Evolutionary conservation across 345 rosid genomes (phyloP).

Genomic region (Geranium brycei): DNA sequence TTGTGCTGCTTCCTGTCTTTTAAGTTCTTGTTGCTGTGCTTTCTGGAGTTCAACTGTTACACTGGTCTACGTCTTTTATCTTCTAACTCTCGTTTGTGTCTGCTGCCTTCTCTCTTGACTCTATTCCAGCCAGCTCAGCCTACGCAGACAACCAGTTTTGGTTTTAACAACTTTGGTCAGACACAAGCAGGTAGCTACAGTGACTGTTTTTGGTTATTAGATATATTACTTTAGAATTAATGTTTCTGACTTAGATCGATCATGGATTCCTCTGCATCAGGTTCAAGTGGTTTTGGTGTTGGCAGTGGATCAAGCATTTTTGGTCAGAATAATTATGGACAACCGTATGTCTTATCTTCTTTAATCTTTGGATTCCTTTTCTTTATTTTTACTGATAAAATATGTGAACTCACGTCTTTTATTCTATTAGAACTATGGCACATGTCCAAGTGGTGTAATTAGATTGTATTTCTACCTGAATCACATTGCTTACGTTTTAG

Average conservation of each 20-base stretch:
- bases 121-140: slow-evolving; percentile 35
- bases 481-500: not conserved
- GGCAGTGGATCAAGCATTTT: slow-evolving; percentile 28
- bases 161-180: slow-evolving; percentile 39
- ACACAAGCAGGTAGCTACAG: slow-evolving; percentile 31
- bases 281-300: slow-evolving; percentile 25
- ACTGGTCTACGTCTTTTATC: not conserved
- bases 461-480: not conserved
- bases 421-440: not conserved
- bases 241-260: slow-evolving; percentile 1
- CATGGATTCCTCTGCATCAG: slow-evolving; percentile 18
- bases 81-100: slow-evolving; percentile 3
- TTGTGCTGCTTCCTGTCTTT: not conserved
- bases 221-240: not conserved
- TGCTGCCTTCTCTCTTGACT: slow-evolving; percentile 26
- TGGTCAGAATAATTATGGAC: slow-evolving; percentile 36
- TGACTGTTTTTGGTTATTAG: not conserved
- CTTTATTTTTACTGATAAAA: not conserved
- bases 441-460: too few species aligned
- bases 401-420: not conserved
- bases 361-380: not conserved
- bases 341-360: slow-evolving; percentile 27
- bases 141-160: slow-evolving; percentile 32
- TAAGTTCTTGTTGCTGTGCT: not conserved
- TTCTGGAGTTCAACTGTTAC: not conserved